Conservation (phyloP, 352 stramenopile species). For the Phytophthora megakarya region DNA sequence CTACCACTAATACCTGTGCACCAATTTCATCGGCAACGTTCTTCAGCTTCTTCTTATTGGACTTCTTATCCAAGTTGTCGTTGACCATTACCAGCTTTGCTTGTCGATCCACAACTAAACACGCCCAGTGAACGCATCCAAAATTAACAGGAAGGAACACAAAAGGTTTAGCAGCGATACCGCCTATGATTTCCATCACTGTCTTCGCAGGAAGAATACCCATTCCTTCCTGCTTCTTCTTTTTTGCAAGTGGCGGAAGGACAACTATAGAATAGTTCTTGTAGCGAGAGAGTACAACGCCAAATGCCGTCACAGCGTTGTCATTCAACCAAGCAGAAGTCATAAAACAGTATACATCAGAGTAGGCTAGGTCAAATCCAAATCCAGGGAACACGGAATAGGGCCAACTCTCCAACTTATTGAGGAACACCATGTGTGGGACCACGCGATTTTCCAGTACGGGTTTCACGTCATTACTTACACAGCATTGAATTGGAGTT, state of each 20-base stretch:
- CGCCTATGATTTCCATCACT: slow-evolving; percentile 1
- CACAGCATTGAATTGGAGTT: too few relatives aligned
- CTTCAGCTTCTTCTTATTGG: background rate
- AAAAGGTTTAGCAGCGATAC: background rate
- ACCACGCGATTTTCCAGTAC: too few relatives aligned
- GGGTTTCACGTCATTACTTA: too few relatives aligned
- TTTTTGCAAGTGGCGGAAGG: background rate
- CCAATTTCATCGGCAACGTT: slow-evolving; percentile 2
- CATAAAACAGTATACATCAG: too few relatives aligned
- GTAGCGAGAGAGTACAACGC: background rate
- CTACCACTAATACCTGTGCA: too few relatives aligned
- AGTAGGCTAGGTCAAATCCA: too few relatives aligned
- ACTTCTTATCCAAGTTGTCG: slow-evolving; percentile 2
- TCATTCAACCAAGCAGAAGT: background rate
- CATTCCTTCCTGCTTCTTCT: background rate
- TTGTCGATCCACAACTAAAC: slow-evolving; percentile 4
- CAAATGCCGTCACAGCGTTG: slow-evolving; percentile 4
- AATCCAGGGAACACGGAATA: too few relatives aligned
- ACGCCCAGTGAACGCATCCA: background rate
- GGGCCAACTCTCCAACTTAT: too few relatives aligned
- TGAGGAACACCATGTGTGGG: too few relatives aligned
- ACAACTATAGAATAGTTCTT: slow-evolving; percentile 1
- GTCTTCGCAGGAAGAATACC: background rate
- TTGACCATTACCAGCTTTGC: slow-evolving; percentile 1
- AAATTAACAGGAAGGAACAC: slow-evolving; percentile 11